Conservation (phyloP, 2,329 filamentous ascomycete genomes). For the Aspergillus clavatus region DNA sequence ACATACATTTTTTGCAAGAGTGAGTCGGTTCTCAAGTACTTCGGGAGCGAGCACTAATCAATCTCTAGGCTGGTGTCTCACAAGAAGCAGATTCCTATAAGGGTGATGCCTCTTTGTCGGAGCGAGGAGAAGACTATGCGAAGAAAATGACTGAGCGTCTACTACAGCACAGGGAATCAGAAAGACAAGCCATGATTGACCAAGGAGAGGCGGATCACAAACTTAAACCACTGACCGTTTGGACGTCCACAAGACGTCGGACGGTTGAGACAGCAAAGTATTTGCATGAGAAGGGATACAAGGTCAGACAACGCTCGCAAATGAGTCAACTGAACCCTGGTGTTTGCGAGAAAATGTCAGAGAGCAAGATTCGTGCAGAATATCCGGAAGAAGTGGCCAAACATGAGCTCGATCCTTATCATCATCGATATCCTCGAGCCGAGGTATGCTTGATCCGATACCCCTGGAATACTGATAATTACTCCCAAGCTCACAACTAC, state of each 20-base stretch:
- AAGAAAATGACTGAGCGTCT: conserved; percentile 80
- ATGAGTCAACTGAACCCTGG: conserved; percentile 97
- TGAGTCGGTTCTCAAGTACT: conserved; percentile 19
- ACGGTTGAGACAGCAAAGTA: conserved; percentile 86
- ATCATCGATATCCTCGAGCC: conserved; percentile 90
- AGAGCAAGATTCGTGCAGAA: conserved; percentile 69
- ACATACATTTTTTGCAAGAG: conserved; percentile 86
- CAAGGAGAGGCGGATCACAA: conserved; percentile 64
- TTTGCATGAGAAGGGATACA: conserved; percentile 74
- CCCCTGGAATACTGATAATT: background rate
- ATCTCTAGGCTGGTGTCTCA: conserved; percentile 64
- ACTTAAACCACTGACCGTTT: conserved; percentile 77
- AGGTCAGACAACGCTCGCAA: conserved; percentile 85
- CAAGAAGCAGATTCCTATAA: conserved; percentile 90
- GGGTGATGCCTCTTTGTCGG: conserved; percentile 77
- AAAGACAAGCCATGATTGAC: conserved; percentile 64
- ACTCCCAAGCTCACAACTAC: background rate
- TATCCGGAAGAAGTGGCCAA: conserved; percentile 90
- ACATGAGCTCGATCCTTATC: conserved; percentile 91
- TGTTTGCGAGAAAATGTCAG: conserved; percentile 89
- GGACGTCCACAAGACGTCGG: conserved; percentile 87
- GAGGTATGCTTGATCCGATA: conserved; percentile 56
- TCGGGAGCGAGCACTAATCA: conserved; percentile 12
- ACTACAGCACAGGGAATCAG: conserved; percentile 75
- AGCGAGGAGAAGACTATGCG: conserved; percentile 75